Base-by-base conservation (phyloP, 2,329 filamentous ascomycete species). In the Fusarium sp. region DNA sequence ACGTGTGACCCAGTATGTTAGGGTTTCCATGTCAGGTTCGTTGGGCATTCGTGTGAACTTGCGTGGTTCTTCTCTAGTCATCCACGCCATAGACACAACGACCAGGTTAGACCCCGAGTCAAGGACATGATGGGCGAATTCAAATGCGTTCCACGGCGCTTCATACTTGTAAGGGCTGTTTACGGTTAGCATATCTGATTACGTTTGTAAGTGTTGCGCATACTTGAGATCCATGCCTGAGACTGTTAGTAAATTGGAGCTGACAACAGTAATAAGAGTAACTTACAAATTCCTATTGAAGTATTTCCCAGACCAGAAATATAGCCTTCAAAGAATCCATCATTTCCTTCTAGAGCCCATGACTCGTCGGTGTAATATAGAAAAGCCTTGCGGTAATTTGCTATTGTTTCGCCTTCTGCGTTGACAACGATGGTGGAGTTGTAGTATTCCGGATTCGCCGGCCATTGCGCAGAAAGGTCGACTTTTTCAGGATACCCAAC, bases 51-150 rank as follows among this genome's bases (percentile, higher is more conserved):
- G 81, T 59, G 72, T 87, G 73, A 81, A 88, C 9, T 60, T 57
- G 19, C 71, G 81, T 2, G 77, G 82, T 70, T 82, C 84, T 62
- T 82, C 87, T 55, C 76, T 81, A 3, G 91, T 93, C 30, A 92
- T 81, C 92, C 91, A 95, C 0, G 92, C 91, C 92, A 94, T 94
- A 6, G 86, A 88, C 0, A 95, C 69, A 32, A 94, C 86, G 3
- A 92, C 88, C 0, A 94, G 65, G 15, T 88, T 87, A 0, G 89
- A 85, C 0, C 83, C 73, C 0, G 79, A 78, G 2, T 86, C 78
- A 0, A 93, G 74, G 7, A 89, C 80, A 42, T 91, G 87, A 23
- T 80, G 84, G 0, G 83, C 84, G 15, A 82, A 82, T 52, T 84
- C 80, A 24, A 78, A 82, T 0, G 67, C 69, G 7, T 77, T 30